Evolutionary conservation across 2,329 filamentous ascomycete species (phyloP).

Genomic region (Akanthomyces uredinophilus): DNA sequence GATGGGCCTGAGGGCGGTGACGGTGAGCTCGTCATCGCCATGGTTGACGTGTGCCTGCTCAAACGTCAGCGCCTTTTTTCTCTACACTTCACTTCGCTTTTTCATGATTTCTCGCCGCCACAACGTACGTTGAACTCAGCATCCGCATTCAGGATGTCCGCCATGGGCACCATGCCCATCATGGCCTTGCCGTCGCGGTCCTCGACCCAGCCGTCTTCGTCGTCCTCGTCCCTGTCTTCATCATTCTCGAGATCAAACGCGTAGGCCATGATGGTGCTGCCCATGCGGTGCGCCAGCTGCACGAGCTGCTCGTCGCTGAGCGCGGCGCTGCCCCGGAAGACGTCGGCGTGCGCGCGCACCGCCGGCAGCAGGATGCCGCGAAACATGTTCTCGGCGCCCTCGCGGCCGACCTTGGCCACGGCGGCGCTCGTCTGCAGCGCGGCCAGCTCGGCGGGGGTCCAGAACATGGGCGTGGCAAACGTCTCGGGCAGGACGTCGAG

Average conservation of each 20-base stretch:
- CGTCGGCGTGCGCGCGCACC: slow-evolving; percentile 37
- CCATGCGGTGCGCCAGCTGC: slow-evolving; percentile 68
- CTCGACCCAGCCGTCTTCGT: slow-evolving; percentile 60
- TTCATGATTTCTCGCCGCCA: no score
- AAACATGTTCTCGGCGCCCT: slow-evolving; percentile 66
- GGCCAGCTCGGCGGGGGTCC: slow-evolving; percentile 63
- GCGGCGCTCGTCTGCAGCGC: slow-evolving; percentile 74
- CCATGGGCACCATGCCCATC: slow-evolving; percentile 88
- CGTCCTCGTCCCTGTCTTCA: slow-evolving; percentile 50
- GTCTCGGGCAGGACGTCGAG: slow-evolving; percentile 64
- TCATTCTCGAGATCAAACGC: slow-evolving; percentile 73
- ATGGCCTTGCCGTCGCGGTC: slow-evolving; percentile 52
- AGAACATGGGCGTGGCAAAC: slow-evolving; percentile 91
- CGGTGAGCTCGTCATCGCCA: slow-evolving; percentile 54
- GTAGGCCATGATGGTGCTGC: slow-evolving; percentile 86
- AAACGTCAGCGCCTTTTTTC: no score
- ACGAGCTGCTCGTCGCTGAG: slow-evolving; percentile 43
- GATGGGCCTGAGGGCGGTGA: slow-evolving; percentile 66
- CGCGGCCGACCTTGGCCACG: slow-evolving; percentile 69
- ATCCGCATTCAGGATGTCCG: slow-evolving; percentile 85
- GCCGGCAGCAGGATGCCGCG: slow-evolving; percentile 46
- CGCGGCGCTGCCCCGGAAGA: slow-evolving; percentile 36
- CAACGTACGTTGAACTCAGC: slow-evolving; percentile 76
- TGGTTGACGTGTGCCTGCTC: slow-evolving; percentile 51
- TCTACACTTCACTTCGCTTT: no score